phyloP scores from a whole-genome alignment of 108 stramenopile genomes.

The Nitzschia inconspicua region DNA sequence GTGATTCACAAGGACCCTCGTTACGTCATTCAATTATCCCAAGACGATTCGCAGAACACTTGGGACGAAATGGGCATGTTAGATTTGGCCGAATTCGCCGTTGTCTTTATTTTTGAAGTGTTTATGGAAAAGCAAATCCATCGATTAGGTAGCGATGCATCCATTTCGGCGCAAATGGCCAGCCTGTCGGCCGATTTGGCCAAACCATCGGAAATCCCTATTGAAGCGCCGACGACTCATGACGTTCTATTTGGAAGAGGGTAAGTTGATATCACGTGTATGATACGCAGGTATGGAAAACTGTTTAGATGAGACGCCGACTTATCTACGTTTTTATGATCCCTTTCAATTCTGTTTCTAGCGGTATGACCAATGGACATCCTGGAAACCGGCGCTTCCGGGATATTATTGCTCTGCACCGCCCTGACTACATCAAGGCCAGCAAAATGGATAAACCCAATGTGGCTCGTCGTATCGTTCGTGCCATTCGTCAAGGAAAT shows the following conservation, averaged over 20 bases:
- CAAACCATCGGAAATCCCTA: constrained; percentile 27
- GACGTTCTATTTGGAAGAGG: constrained; percentile 32
- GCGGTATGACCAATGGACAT: constrained; percentile 79
- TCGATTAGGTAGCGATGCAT: constrained; percentile 2
- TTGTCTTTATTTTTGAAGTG: constrained; percentile 46
- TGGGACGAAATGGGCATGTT: constrained; percentile 21
- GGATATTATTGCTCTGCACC: constrained; percentile 67
- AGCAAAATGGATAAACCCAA: constrained; percentile 75
- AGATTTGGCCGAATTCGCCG: constrained; percentile 35
- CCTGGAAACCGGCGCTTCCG: constrained; percentile 76
- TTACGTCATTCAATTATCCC: constrained; percentile 19
- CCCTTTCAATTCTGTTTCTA: constrained; percentile 17
- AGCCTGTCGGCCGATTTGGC: constrained; percentile 11
- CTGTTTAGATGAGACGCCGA: neutral
- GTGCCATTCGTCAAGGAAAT: constrained; percentile 51
- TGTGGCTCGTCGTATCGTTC: constrained; percentile 72
- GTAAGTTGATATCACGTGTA: neutral
- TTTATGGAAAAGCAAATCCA: constrained; percentile 45
- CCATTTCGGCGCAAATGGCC: constrained; percentile 9
- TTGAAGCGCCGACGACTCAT: constrained; percentile 20
- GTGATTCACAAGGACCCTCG: constrained; percentile 22
- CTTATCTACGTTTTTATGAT: neutral
- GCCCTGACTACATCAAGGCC: constrained; percentile 68
- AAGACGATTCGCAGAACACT: constrained; percentile 9
- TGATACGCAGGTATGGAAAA: neutral